Evolutionary conservation across 164 flowering plant genomes (phyloP).

Genomic region (Magnolia officinalis): DNA sequence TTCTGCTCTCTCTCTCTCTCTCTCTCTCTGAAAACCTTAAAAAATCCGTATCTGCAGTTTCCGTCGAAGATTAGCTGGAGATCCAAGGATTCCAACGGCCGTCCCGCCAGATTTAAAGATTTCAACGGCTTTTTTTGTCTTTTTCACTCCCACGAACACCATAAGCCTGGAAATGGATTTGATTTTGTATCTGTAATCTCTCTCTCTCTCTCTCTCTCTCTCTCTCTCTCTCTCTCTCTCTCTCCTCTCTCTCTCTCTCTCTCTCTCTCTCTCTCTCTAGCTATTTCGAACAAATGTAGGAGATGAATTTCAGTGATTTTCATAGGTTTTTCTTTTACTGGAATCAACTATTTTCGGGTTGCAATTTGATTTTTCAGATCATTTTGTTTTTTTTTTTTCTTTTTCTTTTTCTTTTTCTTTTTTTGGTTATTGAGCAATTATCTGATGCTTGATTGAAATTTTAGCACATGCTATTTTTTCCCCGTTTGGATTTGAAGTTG

Average conservation of each 20-base stretch:
- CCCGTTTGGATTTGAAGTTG: too few species aligned
- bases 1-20: neutral
- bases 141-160: constrained; percentile 1
- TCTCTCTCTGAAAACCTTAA: neutral
- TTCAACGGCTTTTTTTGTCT: neutral
- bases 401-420: too few species aligned
- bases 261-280: neutral
- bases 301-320: neutral
- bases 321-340: too few species aligned
- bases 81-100: neutral
- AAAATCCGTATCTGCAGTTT: neutral
- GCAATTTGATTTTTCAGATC: too few species aligned
- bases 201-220: neutral
- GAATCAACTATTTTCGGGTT: too few species aligned
- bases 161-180: neutral
- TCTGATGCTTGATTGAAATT: too few species aligned
- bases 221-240: neutral
- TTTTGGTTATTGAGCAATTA: too few species aligned
- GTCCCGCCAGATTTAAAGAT: neutral
- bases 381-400: too few species aligned
- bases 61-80: neutral
- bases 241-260: neutral
- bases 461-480: too few species aligned
- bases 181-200: neutral
- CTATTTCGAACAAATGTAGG: neutral